These are phyloP conservation scores for Beta vulgaris DNA, from an alignment of 148 eudicot genomes.

Conservation along the genomic window DNA sequence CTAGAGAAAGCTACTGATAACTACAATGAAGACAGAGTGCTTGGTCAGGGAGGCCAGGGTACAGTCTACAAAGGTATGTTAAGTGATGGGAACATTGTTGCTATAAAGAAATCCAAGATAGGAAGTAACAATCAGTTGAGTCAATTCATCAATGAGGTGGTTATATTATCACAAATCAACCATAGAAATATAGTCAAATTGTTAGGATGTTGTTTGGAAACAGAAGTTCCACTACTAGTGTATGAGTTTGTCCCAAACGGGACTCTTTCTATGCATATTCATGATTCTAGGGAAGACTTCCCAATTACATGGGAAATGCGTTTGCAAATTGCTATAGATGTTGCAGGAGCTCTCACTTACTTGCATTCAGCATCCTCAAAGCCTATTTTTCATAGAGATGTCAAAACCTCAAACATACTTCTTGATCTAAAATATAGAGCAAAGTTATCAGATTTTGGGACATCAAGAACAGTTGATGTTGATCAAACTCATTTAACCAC, in stretches of 20 bases:
- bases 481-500: conserved; percentile 33
- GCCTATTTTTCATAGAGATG: conserved; percentile 28
- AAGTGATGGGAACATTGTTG: conserved; percentile 31
- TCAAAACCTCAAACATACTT: conserved; percentile 31
- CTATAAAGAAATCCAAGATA: conserved; percentile 27
- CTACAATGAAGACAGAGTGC: conserved; percentile 23
- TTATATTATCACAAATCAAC: conserved; percentile 31
- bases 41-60: conserved; percentile 38
- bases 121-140: conserved; percentile 7
- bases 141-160: conserved; percentile 32
- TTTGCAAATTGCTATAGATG: conserved; percentile 28
- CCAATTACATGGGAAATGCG: conserved; percentile 27
- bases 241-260: conserved; percentile 30
- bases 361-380: conserved; percentile 29
- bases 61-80: conserved; percentile 38
- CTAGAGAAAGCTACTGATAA: conserved; percentile 29
- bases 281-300: conserved; percentile 20
- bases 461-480: conserved; percentile 23
- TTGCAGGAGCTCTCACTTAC: conserved; percentile 30
- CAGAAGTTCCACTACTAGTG: conserved; percentile 29
- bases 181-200: conserved; percentile 28
- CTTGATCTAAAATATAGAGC: conserved; percentile 26
- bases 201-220: conserved; percentile 34
- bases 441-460: conserved; percentile 31
- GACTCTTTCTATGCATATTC: conserved; percentile 16